These are phyloP conservation scores for Zymoseptoria tritici DNA, from an alignment of 2,329 filamentous ascomycete genomes.

Conservation along the genomic window DNA sequence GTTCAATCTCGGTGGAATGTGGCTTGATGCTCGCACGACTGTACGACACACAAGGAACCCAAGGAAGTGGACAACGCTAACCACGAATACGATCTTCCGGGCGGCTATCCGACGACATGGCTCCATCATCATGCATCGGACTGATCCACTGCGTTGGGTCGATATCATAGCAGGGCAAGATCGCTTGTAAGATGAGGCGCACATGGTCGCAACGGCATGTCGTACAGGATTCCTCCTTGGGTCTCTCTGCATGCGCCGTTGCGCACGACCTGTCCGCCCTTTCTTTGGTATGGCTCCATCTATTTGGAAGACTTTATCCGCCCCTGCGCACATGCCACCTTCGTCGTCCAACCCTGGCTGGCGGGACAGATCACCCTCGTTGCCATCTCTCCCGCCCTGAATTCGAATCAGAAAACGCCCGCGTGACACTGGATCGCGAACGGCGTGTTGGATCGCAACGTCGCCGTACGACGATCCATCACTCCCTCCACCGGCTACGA, in stretches of 20 bases:
- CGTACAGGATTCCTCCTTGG: neutral
- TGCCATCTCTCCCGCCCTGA: neutral
- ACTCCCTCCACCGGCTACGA: neutral
- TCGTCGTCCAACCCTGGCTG: neutral
- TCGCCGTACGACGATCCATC: neutral
- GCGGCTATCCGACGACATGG: neutral
- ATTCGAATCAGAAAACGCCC: neutral
- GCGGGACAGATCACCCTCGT: neutral
- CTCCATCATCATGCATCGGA: neutral
- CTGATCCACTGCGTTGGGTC: neutral
- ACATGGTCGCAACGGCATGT: neutral
- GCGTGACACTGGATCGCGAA: neutral
- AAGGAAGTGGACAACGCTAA: constrained; percentile 7
- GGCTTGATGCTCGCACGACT: neutral
- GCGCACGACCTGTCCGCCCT: neutral
- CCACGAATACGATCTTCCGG: constrained; percentile 15
- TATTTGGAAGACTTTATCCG: neutral
- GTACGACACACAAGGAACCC: neutral
- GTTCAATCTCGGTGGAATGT: neutral
- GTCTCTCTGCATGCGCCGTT: neutral
- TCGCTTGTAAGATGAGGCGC: neutral
- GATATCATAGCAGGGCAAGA: neutral
- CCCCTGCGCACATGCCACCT: neutral
- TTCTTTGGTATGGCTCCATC: neutral
- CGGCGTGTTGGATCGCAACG: neutral